These are phyloP conservation scores for Thelephora terrestris DNA, from an alignment of 1,284 basidiomycete genomes.

Conservation along the genomic window DNA sequence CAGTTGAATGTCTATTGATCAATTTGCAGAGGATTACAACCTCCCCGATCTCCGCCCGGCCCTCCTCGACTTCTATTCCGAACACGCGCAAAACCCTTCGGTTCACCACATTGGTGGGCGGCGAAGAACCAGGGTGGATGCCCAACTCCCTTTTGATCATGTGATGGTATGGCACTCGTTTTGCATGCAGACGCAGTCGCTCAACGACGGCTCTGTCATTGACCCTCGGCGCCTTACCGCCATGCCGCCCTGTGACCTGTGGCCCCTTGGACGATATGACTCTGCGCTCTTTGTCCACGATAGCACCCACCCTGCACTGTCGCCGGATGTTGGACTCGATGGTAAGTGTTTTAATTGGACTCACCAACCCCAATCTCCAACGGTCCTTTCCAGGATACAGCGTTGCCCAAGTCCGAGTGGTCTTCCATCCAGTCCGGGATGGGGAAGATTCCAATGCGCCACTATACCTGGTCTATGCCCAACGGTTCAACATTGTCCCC, in stretches of 20 bases:
- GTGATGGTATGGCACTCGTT: neutral
- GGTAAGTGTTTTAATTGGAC: too few species aligned
- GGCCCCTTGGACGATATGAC: too few species aligned
- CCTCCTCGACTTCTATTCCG: neutral
- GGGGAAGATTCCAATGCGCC: neutral
- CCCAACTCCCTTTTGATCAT: neutral
- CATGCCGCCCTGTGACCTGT: too few species aligned
- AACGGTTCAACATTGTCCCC: constrained; percentile 18
- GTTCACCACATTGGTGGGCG: constrained; percentile 20
- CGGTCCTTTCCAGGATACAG: constrained; percentile 14
- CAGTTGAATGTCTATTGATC: constrained; percentile 1
- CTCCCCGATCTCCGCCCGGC: neutral
- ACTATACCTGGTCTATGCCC: constrained; percentile 8
- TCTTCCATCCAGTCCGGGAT: constrained; percentile 15
- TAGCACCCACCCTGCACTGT: too few species aligned
- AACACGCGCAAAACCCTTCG: neutral
- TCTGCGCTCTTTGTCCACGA: too few species aligned
- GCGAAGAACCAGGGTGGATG: constrained; percentile 18
- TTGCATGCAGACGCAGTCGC: neutral
- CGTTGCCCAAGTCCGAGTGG: constrained; percentile 16
- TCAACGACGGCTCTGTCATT: too few species aligned
- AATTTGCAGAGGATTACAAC: neutral
- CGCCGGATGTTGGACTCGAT: too few species aligned
- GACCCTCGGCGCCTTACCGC: too few species aligned
- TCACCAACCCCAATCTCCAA: too few species aligned